Percentiles rank a stretch among this genome's conserved stretches.
These are phyloP conservation scores for Sporothrix curviconia DNA, from an alignment of 2,329 filamentous ascomycete genomes.

Conservation along the genomic window DNA sequence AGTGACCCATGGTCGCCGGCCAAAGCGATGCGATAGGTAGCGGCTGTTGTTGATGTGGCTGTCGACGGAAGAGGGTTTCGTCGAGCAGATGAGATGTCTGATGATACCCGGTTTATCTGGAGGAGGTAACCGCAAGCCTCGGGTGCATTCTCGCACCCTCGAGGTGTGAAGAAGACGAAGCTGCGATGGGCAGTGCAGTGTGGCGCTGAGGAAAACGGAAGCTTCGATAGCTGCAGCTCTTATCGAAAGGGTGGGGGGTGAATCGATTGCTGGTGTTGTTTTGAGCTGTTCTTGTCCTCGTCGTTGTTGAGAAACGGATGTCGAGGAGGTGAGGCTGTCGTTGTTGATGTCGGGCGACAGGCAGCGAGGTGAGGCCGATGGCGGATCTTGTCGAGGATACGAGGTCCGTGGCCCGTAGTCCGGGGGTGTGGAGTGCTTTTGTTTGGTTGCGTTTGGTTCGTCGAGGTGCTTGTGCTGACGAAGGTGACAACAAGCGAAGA, in stretches of 20 bases:
- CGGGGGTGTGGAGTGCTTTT: background rate
- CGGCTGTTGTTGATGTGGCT: background rate
- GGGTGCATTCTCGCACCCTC: too few species aligned
- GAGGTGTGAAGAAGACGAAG: too few species aligned
- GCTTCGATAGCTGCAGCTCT: too few species aligned
- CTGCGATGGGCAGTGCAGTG: too few species aligned
- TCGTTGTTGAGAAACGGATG: background rate
- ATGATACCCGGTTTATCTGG: too few species aligned
- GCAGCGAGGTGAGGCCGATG: background rate
- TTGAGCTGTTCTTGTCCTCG: background rate
- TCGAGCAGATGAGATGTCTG: too few species aligned
- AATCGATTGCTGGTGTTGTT: too few species aligned
- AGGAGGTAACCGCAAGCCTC: too few species aligned
- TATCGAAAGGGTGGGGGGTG: too few species aligned
- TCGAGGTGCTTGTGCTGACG: constrained; percentile 1
- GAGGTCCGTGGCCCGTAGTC: background rate
- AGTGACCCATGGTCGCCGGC: constrained; percentile 7
- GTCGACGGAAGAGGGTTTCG: background rate
- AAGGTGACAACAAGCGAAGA: constrained; percentile 7
- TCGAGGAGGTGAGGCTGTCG: background rate
- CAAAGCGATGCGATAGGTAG: background rate
- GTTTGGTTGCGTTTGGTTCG: background rate
- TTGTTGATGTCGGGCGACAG: background rate
- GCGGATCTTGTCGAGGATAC: background rate
- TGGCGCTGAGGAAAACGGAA: too few species aligned